Evolutionary conservation across 2,329 filamentous ascomycete genomes (phyloP).

Genomic region (Fusarium nematophilum): DNA sequence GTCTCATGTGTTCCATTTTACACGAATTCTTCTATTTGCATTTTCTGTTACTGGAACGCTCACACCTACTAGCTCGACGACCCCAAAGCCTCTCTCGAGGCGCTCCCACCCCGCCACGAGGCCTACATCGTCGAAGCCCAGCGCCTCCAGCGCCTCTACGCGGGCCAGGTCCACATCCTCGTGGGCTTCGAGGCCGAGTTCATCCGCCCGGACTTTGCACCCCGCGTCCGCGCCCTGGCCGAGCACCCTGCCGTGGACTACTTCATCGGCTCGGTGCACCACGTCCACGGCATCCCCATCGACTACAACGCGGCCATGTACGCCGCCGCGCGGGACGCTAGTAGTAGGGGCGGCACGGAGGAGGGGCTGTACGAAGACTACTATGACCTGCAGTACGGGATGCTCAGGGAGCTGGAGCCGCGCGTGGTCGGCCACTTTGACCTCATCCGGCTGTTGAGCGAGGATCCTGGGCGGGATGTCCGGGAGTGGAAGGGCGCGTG

Average conservation of each 20-base stretch:
- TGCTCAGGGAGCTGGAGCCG: conserved; percentile 79
- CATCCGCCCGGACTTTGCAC: conserved; percentile 75
- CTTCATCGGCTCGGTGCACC: conserved; percentile 93
- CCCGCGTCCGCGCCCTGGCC: conserved; percentile 70
- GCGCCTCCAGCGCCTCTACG: conserved; percentile 78
- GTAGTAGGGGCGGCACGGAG: conserved; percentile 62
- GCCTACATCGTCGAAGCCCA: conserved; percentile 81
- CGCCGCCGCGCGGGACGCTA: conserved; percentile 54
- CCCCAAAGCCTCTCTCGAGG: conserved; percentile 59
- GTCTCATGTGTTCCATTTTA: neutral
- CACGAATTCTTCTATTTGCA: neutral
- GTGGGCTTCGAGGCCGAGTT: conserved; percentile 95
- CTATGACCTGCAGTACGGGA: conserved; percentile 86
- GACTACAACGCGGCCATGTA: conserved; percentile 83
- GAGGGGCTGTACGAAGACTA: conserved; percentile 83
- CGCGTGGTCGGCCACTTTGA: conserved; percentile 94
- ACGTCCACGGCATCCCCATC: conserved; percentile 87
- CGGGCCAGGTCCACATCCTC: conserved; percentile 77
- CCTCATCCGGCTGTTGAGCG: conserved; percentile 83
- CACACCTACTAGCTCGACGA: conserved; percentile 58
- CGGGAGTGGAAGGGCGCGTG: conserved; percentile 73
- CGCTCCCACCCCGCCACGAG: conserved; percentile 68
- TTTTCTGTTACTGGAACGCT: too few species aligned
- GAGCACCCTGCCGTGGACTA: conserved; percentile 78
- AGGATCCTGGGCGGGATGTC: conserved; percentile 72